phyloP scores from a whole-genome alignment of 2,329 filamentous ascomycete species.

The Trematosphaeria pertusa region DNA sequence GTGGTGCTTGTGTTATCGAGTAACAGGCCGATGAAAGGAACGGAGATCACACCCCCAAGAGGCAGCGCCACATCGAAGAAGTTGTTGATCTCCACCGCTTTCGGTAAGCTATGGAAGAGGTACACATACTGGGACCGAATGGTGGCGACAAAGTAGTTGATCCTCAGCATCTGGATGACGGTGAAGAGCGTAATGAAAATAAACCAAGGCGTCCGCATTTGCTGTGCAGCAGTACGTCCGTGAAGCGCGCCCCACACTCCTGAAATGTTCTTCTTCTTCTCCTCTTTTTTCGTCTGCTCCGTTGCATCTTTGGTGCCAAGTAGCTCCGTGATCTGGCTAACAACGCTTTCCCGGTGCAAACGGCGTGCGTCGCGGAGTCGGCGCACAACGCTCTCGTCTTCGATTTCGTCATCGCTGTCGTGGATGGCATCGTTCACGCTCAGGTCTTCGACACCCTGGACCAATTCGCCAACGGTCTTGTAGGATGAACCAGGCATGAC shows the following conservation, averaged over 20 bases:
- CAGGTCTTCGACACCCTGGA: conserved; percentile 72
- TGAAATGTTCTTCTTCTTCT: conserved; percentile 71
- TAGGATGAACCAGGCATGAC: conserved; percentile 58
- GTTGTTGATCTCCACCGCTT: conserved; percentile 75
- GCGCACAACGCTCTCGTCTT: conserved; percentile 55
- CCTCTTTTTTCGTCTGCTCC: conserved; percentile 69
- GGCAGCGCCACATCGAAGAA: conserved; percentile 89
- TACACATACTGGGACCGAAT: conserved; percentile 82
- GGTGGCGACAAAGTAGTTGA: conserved; percentile 94
- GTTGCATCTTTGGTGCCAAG: conserved; percentile 71
- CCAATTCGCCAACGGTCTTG: conserved; percentile 75
- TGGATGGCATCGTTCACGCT: conserved; percentile 54
- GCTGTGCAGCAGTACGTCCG: conserved; percentile 70
- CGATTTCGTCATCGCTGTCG: conserved; percentile 62
- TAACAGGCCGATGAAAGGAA: conserved; percentile 83
- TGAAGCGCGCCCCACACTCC: conserved; percentile 91
- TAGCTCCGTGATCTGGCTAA: conserved; percentile 75
- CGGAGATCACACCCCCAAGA: conserved; percentile 80
- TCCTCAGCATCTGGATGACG: conserved; percentile 69
- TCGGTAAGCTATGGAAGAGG: conserved; percentile 68
- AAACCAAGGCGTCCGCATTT: conserved; percentile 85
- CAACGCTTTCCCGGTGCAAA: conserved; percentile 66
- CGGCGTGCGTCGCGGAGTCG: conserved; percentile 62
- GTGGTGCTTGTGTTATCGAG: conserved; percentile 79
- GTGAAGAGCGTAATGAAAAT: conserved; percentile 84